Conservation (phyloP, 2,329 filamentous ascomycete species). For the Aspergillus terreus region DNA sequence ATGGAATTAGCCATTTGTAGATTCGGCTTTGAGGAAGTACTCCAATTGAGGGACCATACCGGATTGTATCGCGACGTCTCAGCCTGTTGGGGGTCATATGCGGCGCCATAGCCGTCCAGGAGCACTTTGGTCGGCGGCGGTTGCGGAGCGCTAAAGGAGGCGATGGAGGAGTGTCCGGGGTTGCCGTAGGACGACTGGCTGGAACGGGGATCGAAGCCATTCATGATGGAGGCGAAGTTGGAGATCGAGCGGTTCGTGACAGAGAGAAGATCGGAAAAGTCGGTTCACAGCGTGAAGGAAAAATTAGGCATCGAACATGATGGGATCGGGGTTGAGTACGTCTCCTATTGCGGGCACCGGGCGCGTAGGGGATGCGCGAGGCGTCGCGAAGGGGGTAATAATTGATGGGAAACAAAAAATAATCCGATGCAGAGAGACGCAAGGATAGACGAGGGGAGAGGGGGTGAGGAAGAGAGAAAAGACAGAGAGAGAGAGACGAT, state of each 20-base stretch:
- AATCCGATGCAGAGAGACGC: not conserved
- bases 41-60: conserved; percentile 40
- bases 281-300: not conserved
- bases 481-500: not conserved
- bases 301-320: not conserved
- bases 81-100: conserved; percentile 52
- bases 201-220: conserved; percentile 33
- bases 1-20: too few species aligned
- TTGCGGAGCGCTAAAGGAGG: conserved; percentile 30
- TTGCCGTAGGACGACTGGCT: conserved; percentile 42
- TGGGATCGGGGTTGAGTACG: not conserved
- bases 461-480: not conserved
- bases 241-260: conserved; percentile 3
- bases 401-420: not conserved
- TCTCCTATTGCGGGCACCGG: conserved; percentile 2
- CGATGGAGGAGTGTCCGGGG: conserved; percentile 34
- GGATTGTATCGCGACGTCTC: conserved; percentile 56
- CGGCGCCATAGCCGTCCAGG: conserved; percentile 59
- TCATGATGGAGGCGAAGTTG: conserved; percentile 25
- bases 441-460: conserved; percentile 4
- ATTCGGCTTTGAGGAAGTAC: too few species aligned
- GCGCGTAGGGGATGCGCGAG: conserved; percentile 11
- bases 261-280: not conserved
- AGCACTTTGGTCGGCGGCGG: conserved; percentile 45
- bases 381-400: not conserved